Percentiles rank a stretch among this genome's conserved stretches.
Evolutionary conservation across 164 flowering plant genomes (phyloP).

Genomic region (Chloranthus sessilifolius): DNA sequence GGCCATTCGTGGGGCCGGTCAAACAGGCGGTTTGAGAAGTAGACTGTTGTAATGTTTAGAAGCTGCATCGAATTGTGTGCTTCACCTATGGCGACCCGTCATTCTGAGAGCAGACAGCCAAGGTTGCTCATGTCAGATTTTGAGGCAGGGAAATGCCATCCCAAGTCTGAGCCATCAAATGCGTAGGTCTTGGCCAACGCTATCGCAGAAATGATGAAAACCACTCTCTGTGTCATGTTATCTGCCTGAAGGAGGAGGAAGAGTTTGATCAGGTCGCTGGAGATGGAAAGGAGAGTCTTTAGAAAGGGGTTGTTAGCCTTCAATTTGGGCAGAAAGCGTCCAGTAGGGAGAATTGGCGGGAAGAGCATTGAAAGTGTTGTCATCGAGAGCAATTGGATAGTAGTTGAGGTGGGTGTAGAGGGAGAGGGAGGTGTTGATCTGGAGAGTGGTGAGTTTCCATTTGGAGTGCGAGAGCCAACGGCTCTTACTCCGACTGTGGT

Average conservation of each 20-base stretch:
- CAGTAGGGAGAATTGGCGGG: not conserved
- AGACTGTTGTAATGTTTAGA: too few relatives aligned
- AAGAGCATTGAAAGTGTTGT: not conserved
- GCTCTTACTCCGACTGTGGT: not conserved
- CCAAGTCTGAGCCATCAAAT: constrained; percentile 3
- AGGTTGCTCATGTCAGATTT: constrained; percentile 1
- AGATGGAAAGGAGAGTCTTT: constrained; percentile 1
- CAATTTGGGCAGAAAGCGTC: not conserved
- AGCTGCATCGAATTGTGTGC: too few relatives aligned
- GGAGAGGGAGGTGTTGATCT: constrained; percentile 4
- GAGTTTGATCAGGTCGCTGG: not conserved
- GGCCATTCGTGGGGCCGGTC: not conserved
- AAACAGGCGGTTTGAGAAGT: constrained; percentile 3
- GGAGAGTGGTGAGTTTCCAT: not conserved
- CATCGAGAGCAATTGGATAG: not conserved
- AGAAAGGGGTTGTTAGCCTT: constrained; percentile 1
- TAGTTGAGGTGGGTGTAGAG: not conserved
- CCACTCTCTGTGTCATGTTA: not conserved
- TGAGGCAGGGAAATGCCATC: not conserved
- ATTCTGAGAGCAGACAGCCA: not conserved
- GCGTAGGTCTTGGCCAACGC: not conserved
- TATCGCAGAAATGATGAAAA: not conserved
- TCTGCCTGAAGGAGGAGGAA: not conserved
- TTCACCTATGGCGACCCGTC: not conserved
- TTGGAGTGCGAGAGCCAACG: constrained; percentile 3